phyloP scores from a whole-genome alignment of 2,329 filamentous ascomycete genomes.

The Aschersonia sp. region DNA sequence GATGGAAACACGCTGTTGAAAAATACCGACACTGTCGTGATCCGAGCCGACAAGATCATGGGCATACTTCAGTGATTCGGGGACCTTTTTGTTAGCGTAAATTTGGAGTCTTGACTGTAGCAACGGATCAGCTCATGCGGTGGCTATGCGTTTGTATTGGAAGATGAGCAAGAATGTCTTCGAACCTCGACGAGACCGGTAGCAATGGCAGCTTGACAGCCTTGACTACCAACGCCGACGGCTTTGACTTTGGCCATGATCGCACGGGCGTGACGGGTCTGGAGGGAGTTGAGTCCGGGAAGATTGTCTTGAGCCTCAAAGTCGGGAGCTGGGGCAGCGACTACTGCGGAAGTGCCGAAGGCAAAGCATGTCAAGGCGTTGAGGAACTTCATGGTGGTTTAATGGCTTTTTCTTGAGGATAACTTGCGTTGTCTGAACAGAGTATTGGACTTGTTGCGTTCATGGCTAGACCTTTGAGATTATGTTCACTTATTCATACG shows the following conservation, averaged over 20 bases:
- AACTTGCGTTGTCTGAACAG: too few species aligned
- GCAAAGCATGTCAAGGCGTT: background rate
- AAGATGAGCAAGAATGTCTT: background rate
- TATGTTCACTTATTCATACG: too few species aligned
- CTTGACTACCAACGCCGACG: slow-evolving; percentile 7
- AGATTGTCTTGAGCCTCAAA: slow-evolving; percentile 5
- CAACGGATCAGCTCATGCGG: background rate
- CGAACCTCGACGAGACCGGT: slow-evolving; percentile 9
- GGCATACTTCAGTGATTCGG: slow-evolving; percentile 7
- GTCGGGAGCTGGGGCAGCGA: background rate
- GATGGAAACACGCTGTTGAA: slow-evolving; percentile 10
- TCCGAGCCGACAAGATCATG: slow-evolving; percentile 9
- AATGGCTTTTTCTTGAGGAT: background rate
- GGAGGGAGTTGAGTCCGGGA: slow-evolving; percentile 7
- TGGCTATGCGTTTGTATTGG: background rate
- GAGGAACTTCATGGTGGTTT: slow-evolving; percentile 4
- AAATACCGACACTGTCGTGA: slow-evolving; percentile 10
- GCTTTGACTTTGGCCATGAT: slow-evolving; percentile 8
- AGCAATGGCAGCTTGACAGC: slow-evolving; percentile 9
- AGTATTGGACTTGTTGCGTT: too few species aligned
- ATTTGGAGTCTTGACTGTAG: slow-evolving; percentile 8
- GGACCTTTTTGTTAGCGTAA: slow-evolving; percentile 8
- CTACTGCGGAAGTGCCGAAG: background rate
- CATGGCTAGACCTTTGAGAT: too few species aligned
- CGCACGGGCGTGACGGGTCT: slow-evolving; percentile 7